These are phyloP conservation scores for Phytophthora ramorum DNA, from an alignment of 352 stramenopile genomes.

Conservation along the genomic window DNA sequence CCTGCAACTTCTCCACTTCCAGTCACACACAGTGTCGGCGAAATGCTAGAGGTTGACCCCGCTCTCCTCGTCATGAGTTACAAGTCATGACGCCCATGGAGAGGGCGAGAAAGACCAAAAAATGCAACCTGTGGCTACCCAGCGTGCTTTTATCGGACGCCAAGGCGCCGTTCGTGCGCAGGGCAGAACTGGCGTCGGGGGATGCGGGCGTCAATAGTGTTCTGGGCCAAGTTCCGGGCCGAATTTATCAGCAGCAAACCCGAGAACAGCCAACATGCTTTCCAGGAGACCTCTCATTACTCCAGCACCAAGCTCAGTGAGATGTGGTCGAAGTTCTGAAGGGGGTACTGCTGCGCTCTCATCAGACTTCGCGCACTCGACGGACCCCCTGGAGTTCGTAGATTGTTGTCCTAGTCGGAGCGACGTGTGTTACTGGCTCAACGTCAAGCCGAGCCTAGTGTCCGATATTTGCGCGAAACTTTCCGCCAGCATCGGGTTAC, in stretches of 20 bases:
- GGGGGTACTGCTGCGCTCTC: slow-evolving; percentile 17
- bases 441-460: slow-evolving; percentile 18
- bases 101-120: slow-evolving; percentile 31
- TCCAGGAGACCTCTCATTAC: slow-evolving; percentile 16
- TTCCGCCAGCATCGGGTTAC: slow-evolving; percentile 4
- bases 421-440: slow-evolving; percentile 30
- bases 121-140: slow-evolving; percentile 32
- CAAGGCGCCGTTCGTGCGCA: slow-evolving; percentile 15
- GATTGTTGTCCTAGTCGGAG: slow-evolving; percentile 25
- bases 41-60: no score
- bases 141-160: slow-evolving; percentile 26
- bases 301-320: slow-evolving; percentile 29
- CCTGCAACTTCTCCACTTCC: background rate
- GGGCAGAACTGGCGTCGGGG: slow-evolving; percentile 2
- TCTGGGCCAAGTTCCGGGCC: slow-evolving; percentile 21
- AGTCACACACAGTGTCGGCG: background rate
- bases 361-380: slow-evolving; percentile 20
- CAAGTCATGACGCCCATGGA: slow-evolving; percentile 6
- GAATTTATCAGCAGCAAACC: slow-evolving; percentile 22
- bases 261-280: slow-evolving; percentile 18
- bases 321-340: slow-evolving; percentile 29
- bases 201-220: slow-evolving; percentile 21
- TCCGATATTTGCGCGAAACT: slow-evolving; percentile 21
- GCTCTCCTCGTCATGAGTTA: no score
- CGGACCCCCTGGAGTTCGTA: slow-evolving; percentile 19